Conservation (phyloP, 768 basidiomycete species). For the Leccinum boreale region DNA sequence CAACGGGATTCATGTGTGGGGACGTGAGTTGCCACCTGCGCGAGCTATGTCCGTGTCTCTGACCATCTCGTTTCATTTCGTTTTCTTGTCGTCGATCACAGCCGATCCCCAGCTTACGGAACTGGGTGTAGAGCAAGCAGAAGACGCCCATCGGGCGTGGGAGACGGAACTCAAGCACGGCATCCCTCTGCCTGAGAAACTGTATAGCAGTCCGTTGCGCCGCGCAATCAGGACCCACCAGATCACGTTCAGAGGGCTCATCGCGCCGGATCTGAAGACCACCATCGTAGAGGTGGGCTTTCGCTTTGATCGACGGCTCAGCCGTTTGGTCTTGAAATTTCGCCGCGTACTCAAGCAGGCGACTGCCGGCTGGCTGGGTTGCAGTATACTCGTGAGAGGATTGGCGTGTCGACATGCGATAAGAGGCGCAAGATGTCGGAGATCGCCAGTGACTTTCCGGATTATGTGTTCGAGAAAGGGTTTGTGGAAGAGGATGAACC, state of each 20-base stretch:
- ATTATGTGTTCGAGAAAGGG: constrained; percentile 51
- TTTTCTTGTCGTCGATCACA: constrained; percentile 19
- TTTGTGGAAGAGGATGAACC: constrained; percentile 62
- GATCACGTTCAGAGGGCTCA: constrained; percentile 48
- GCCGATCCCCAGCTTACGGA: constrained; percentile 67
- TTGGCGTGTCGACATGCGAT: constrained; percentile 71
- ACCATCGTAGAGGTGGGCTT: constrained; percentile 54
- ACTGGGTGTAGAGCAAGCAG: constrained; percentile 56
- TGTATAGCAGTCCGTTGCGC: constrained; percentile 62
- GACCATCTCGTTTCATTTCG: neutral
- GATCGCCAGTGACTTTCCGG: constrained; percentile 46
- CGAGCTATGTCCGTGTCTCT: neutral
- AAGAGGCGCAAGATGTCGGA: constrained; percentile 48
- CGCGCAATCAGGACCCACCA: constrained; percentile 57
- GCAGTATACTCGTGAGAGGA: constrained; percentile 65
- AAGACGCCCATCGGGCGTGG: constrained; percentile 45
- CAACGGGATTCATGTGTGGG: constrained; percentile 69
- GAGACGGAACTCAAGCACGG: constrained; percentile 36
- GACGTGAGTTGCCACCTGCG: constrained; percentile 47
- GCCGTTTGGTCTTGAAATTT: neutral
- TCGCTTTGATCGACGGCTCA: neutral
- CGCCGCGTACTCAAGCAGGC: neutral
- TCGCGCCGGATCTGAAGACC: constrained; percentile 30
- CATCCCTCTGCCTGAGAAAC: constrained; percentile 51
- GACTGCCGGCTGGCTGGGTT: neutral